Base-by-base conservation (phyloP, 164 flowering plant species). In the Saururus chinensis region DNA sequence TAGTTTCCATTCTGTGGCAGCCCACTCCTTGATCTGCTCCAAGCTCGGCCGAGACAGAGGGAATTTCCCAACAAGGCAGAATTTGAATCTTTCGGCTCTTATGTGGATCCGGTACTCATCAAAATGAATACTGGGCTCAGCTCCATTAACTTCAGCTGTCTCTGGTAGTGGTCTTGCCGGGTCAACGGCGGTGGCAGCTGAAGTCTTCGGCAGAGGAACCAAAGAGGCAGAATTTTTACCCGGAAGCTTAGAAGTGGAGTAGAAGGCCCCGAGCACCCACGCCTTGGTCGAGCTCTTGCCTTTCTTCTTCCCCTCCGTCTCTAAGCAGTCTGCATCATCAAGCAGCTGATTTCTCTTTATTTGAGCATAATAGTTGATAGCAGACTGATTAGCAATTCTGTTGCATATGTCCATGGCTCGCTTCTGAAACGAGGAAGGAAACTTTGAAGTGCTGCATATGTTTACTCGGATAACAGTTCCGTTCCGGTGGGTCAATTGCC, bases 31-130 rank as follows among this genome's bases (percentile, higher is more conserved):
- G 48, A 59, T 40, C 37, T 40, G 19, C 12, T 19, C 42, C 49
- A 59, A 35, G 49, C 49, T 40, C 49, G 61, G 49, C 45, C 61
- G 8, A 10, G 23, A 7, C 13, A 40, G 12, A n/a, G 22, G 49
- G 49, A 59, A 59, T 20, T 59, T 59, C 35, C 61, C 61, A 14
- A 59, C 61, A 11, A 59, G 49, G 48, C 48, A 35, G 22, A 14
- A n/a, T 19, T 59, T 35, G 49, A 35, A 59, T 19, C 16, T 57
- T 16, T 57, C 40, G 19, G 60, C 60, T 1, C 21, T 16, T 0
- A n/a, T 5, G 26, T 35, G 4, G 19, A 57, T 57, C 12, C 11
- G 40, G 26, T 30, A 22, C 30, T 57, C 42, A 16, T 57, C 48
- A 59, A 59, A 59, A 22, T 7, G 37, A 4, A 59, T 19, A 7